A percentile compares a stretch with the other conserved stretches of the same genome.
Conservation (phyloP, 805 yeast species). For the Blastobotrys americana region DNA sequence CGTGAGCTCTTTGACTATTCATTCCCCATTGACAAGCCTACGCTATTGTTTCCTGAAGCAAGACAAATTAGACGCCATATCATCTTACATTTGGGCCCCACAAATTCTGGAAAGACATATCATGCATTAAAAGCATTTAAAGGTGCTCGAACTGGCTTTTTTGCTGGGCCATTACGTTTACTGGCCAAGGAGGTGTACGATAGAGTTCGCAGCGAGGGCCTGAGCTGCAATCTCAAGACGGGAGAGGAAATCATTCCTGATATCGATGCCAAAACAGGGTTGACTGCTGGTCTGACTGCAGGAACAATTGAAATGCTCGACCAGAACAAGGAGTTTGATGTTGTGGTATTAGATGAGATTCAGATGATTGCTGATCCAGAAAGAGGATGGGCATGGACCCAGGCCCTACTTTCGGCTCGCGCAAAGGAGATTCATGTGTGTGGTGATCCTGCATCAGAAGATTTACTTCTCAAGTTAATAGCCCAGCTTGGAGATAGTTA, state of each 20-base stretch:
- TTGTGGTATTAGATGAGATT: slow-evolving; percentile 89
- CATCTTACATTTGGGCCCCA: slow-evolving; percentile 95
- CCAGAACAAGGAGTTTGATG: slow-evolving; percentile 59
- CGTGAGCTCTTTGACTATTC: slow-evolving; percentile 37
- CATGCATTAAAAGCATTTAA: slow-evolving; percentile 66
- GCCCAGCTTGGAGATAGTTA: slow-evolving; percentile 73
- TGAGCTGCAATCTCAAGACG: slow-evolving; percentile 76
- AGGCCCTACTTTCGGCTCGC: slow-evolving; percentile 76
- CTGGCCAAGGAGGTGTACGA: slow-evolving; percentile 90
- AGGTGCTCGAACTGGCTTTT: slow-evolving; percentile 65
- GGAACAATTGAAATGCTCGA: slow-evolving; percentile 95
- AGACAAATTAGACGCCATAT: slow-evolving; percentile 70
- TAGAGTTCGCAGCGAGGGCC: slow-evolving; percentile 57
- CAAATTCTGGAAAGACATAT: slow-evolving; percentile 93
- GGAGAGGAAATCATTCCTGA: slow-evolving; percentile 90
- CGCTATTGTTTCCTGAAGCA: slow-evolving; percentile 80
- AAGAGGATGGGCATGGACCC: slow-evolving; percentile 94
- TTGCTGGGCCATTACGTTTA: slow-evolving; percentile 89
- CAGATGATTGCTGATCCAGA: slow-evolving; percentile 80
- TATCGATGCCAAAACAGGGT: slow-evolving; percentile 52
- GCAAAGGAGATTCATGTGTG: slow-evolving; percentile 87
- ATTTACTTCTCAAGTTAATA: slow-evolving; percentile 52
- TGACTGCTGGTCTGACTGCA: slow-evolving; percentile 65
- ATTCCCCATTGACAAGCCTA: slow-evolving; percentile 49
- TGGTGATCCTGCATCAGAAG: slow-evolving; percentile 86